Evolutionary conservation across 2,329 filamentous ascomycete species (phyloP).

Genomic region (Colletotrichum sp.): DNA sequence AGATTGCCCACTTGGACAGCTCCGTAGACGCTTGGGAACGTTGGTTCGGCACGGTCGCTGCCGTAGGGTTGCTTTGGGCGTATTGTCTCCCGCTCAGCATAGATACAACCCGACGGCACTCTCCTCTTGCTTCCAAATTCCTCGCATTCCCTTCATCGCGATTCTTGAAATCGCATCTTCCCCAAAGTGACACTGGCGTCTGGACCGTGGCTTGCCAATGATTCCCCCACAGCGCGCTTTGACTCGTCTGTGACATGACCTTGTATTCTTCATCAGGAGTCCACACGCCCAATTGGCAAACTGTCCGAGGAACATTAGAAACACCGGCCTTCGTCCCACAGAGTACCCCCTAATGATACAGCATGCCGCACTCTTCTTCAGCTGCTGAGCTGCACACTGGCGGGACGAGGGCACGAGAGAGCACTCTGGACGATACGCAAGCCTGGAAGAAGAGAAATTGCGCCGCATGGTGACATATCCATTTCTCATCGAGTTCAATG

Average conservation of each 20-base stretch:
- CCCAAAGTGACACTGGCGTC: not conserved
- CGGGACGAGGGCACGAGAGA: not conserved
- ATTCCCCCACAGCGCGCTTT: slow-evolving; percentile 9
- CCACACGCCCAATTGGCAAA: not conserved
- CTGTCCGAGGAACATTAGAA: not conserved
- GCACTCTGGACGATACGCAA: not conserved
- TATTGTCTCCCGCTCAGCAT: not conserved
- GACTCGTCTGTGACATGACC: slow-evolving; percentile 5
- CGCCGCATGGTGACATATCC: not conserved
- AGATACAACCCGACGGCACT: not conserved
- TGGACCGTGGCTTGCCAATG: not conserved
- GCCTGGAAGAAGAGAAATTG: not conserved
- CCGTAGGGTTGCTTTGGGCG: not conserved
- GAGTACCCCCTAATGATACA: not conserved
- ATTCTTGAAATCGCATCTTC: not conserved
- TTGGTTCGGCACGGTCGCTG: not conserved
- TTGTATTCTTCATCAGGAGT: not conserved
- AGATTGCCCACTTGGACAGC: not conserved
- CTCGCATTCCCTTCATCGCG: not conserved
- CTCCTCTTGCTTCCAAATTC: not conserved
- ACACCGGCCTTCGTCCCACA: not conserved
- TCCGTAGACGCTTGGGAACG: not conserved
- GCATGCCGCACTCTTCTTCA: not conserved
- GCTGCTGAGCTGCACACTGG: not conserved
- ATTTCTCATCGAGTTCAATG: not conserved